Conservation (phyloP, 768 basidiomycete species). For the Boletellus ananiceps region DNA sequence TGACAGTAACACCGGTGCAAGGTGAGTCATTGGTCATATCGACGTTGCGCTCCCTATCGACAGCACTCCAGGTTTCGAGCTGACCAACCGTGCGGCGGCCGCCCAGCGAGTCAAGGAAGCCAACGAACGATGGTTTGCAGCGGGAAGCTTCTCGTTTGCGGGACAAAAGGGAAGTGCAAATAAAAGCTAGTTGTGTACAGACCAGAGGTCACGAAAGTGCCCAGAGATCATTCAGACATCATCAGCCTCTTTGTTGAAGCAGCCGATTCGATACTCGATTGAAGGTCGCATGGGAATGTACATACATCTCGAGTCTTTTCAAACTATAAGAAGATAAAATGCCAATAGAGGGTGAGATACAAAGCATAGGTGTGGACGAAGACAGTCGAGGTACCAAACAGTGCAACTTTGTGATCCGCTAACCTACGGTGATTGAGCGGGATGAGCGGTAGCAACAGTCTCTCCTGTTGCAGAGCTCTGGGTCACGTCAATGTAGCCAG, state of each 20-base stretch:
- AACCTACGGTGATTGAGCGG: constrained; percentile 31
- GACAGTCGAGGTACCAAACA: not conserved
- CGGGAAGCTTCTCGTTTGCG: constrained; percentile 76
- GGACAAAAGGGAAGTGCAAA: constrained; percentile 47
- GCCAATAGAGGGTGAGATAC: constrained; percentile 6
- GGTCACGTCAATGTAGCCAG: constrained; percentile 68
- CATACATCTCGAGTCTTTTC: constrained; percentile 11
- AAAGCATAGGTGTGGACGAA: not conserved
- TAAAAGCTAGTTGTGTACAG: constrained; percentile 17
- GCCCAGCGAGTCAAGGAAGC: constrained; percentile 91
- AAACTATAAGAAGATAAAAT: constrained; percentile 18
- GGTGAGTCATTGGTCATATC: constrained; percentile 40
- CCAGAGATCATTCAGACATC: not conserved
- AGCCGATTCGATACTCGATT: constrained; percentile 4
- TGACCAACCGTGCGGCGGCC: constrained; percentile 86
- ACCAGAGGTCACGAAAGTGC: not conserved
- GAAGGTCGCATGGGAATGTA: constrained; percentile 9
- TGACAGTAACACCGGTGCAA: constrained; percentile 95
- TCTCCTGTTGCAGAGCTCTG: constrained; percentile 52
- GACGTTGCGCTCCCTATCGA: constrained; percentile 10
- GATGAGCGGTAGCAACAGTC: constrained; percentile 49
- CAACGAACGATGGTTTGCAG: constrained; percentile 95
- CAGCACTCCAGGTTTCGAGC: constrained; percentile 63
- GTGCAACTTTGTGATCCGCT: not conserved
- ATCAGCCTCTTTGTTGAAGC: not conserved